Conservation (phyloP, 148 eudicot genomes). For the Polygonum maritimum region DNA sequence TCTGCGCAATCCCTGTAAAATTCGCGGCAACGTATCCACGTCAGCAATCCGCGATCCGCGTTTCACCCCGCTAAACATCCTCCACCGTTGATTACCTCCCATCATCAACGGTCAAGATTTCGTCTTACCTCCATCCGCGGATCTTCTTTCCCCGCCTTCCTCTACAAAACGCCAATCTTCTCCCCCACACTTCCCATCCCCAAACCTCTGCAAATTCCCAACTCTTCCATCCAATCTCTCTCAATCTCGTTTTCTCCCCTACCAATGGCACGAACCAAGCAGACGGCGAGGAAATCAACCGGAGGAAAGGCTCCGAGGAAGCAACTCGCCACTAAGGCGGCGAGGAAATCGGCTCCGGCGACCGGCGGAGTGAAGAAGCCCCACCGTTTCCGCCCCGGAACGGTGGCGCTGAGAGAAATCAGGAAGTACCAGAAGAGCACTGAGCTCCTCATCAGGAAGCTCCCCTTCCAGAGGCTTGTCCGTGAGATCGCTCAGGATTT, state of each 20-base stretch:
- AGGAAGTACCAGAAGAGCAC: constrained; percentile 14
- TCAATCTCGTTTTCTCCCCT: background rate
- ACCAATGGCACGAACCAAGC: constrained; percentile 3
- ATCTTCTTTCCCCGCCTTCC: background rate
- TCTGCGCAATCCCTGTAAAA: background rate
- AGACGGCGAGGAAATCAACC: constrained; percentile 4
- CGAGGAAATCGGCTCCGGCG: constrained; percentile 8
- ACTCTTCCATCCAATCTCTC: no score
- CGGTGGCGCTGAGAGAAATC: constrained; percentile 9
- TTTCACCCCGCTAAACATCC: background rate
- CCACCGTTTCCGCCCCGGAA: constrained; percentile 6
- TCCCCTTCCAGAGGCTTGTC: constrained; percentile 8
- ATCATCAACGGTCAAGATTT: background rate
- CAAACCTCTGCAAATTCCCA: no score
- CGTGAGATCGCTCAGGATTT: constrained; percentile 10
- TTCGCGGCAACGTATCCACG: background rate
- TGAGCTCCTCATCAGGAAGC: constrained; percentile 4
- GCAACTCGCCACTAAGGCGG: constrained; percentile 11
- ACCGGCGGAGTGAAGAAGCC: constrained; percentile 14
- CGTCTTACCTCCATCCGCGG: background rate
- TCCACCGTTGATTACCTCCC: background rate
- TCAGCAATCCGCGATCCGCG: background rate
- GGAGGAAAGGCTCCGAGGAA: constrained; percentile 13
- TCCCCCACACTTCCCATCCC: background rate
- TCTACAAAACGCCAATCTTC: background rate